Percentiles rank a stretch among this genome's conserved stretches.
Conservation (phyloP, 2,329 filamentous ascomycete genomes). For the Ceratocystis ficicola region DNA sequence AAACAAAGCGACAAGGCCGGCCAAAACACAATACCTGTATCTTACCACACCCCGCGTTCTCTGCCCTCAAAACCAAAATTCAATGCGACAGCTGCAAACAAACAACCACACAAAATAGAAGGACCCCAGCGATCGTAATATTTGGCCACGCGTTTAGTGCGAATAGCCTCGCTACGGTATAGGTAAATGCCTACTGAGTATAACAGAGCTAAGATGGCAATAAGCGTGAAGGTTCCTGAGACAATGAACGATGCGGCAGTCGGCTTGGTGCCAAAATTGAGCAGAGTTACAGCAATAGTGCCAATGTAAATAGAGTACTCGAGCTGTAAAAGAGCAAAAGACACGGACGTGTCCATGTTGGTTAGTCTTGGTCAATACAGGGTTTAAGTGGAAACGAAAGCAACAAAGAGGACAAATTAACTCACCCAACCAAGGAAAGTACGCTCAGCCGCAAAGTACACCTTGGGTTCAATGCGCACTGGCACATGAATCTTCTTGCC, state of each 20-base stretch:
- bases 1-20: not conserved
- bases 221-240: constrained; percentile 65
- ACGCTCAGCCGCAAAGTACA: constrained; percentile 90
- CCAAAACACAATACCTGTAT: not conserved
- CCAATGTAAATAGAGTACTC: constrained; percentile 94
- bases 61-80: constrained; percentile 73
- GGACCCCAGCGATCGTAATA: constrained; percentile 90
- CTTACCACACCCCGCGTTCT: constrained; percentile 44
- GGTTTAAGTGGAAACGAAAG: not conserved
- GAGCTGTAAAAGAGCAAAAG: constrained; percentile 41
- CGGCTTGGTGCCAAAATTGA: constrained; percentile 62
- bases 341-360: not conserved
- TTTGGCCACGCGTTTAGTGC: constrained; percentile 67
- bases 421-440: constrained; percentile 89
- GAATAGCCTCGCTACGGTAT: constrained; percentile 77
- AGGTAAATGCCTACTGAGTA: constrained; percentile 79
- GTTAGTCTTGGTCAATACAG: constrained; percentile 20
- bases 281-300: constrained; percentile 68
- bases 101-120: constrained; percentile 56
- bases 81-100: constrained; percentile 61
- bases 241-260: constrained; percentile 51
- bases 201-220: constrained; percentile 64
- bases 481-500: constrained; percentile 93
- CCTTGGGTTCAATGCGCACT: constrained; percentile 91
- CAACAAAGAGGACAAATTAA: constrained; percentile 22